Base-by-base conservation (phyloP, 1,284 basidiomycete genomes). In the Gymnopus androsaceus region DNA sequence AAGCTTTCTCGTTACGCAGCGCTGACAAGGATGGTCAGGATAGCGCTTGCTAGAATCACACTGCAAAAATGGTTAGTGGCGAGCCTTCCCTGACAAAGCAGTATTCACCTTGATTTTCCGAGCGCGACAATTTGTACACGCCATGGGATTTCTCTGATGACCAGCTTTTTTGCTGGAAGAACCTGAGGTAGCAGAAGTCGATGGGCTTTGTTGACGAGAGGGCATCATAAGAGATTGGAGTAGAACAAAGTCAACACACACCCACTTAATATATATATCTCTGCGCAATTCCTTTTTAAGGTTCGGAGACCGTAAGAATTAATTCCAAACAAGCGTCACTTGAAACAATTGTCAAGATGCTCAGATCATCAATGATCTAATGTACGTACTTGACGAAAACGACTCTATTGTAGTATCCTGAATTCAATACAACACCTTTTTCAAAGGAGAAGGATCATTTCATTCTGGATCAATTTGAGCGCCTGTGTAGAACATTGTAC, bases 101-200 rank as follows among this genome's bases (percentile, higher is more conserved):
- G 31, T 46, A 46, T 17, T n/a, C 12, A 55, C 59, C 52, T 60
- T 60, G 27, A 60, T 60, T 38, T 60, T 60, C n/a, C 59, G 40
- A 31, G 55, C 55, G 12, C 59, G 55, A 37, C 59, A 60, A 44
- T 60, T 56, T 6, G 55, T 60, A 21, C 59, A 60, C 5, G 59
- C 59, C 55, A 60, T 60, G 6, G 56, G 50, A 19, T 57, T 53
- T 30, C 51, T 54, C 33, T 57, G 50, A 30, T 51, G 38, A 23
- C 54, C 54, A 21, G 54, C 37, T 47, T 50, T 56, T 37, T 56
- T 56, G 30, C 34, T 37, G 5, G 51, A 53, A 37, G 51, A 50
- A 23, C 36, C 38, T 8, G 51, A 42, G 14, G 38, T 28, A 27
- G 51, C n/a, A 19, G 54, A 44, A 28, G 54, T 34, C 19, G 41